Evolutionary conservation across 192 early-diverging fungal species (phyloP).

Genomic region (Backusella circina): DNA sequence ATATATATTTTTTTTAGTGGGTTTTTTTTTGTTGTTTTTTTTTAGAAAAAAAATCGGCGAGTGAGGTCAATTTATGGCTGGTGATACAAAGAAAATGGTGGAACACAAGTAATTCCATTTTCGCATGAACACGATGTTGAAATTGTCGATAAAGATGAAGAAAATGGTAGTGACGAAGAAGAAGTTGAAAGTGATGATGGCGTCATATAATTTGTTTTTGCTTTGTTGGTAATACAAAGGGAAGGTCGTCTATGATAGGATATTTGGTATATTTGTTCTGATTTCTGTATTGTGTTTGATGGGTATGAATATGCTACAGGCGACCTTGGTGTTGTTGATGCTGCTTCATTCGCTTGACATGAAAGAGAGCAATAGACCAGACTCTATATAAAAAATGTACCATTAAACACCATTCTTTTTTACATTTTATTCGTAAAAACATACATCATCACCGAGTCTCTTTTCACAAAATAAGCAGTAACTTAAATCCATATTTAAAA

Average conservation of each 20-base stretch:
- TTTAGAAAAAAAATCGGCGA: background rate
- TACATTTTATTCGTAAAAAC: background rate
- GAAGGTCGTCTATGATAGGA: conserved; percentile 13
- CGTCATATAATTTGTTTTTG: background rate
- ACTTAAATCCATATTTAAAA: conserved; percentile 1
- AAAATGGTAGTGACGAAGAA: background rate
- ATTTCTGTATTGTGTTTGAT: background rate
- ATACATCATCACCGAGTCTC: background rate
- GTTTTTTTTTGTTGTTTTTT: no score
- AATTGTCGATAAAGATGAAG: background rate
- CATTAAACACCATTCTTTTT: background rate
- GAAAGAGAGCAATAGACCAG: background rate
- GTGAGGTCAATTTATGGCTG: background rate
- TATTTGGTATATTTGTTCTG: conserved; percentile 3
- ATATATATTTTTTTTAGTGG: background rate
- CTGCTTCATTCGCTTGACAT: conserved; percentile 12
- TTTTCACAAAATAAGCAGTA: conserved; percentile 10
- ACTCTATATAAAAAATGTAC: background rate
- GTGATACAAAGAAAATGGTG: background rate
- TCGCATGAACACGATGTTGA: conserved; percentile 20
- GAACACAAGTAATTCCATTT: conserved; percentile 2
- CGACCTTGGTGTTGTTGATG: background rate
- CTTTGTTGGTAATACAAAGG: background rate
- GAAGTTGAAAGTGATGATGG: background rate
- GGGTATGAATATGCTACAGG: background rate